These are phyloP conservation scores for Urochloa ruziziensis DNA, from an alignment of 176 grass and related monocot species.

Conservation along the genomic window DNA sequence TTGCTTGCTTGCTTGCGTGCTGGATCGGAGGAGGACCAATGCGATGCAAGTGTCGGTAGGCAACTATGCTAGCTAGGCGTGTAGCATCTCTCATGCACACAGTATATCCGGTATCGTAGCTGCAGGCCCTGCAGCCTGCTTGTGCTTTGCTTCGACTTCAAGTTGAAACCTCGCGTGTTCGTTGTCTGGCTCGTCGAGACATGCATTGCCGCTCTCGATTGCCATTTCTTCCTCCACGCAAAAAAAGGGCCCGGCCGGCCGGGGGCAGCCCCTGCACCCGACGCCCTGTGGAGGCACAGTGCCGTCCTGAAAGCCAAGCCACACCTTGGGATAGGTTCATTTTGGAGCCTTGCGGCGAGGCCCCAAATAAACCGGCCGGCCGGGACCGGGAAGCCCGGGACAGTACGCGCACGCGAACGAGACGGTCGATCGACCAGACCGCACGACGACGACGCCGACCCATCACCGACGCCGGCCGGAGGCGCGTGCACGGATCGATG, in stretches of 20 bases:
- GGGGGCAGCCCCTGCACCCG: not conserved
- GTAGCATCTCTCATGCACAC: too few species aligned
- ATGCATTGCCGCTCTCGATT: not conserved
- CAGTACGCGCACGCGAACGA: too few species aligned
- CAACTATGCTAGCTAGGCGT: not conserved
- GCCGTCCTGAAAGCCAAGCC: not conserved
- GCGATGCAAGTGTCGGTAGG: slow-evolving; percentile 6
- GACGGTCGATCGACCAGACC: not conserved
- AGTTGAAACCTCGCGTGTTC: not conserved
- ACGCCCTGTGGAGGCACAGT: not conserved
- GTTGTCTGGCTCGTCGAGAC: not conserved
- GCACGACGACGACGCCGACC: not conserved
- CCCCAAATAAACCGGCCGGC: too few species aligned
- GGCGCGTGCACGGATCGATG: not conserved
- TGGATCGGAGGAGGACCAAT: not conserved
- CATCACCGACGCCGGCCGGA: too few species aligned
- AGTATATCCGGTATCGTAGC: not conserved
- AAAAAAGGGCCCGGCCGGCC: too few species aligned
- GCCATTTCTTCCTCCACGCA: not conserved
- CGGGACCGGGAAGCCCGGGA: too few species aligned
- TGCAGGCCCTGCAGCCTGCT: not conserved
- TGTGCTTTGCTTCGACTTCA: not conserved
- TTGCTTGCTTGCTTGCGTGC: not conserved
- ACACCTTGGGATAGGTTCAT: not conserved
- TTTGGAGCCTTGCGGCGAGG: not conserved